A percentile compares a stretch with the other conserved stretches of the same genome.
Conservation (phyloP, 2,329 filamentous ascomycete genomes). For the Biscogniauxia sp. region DNA sequence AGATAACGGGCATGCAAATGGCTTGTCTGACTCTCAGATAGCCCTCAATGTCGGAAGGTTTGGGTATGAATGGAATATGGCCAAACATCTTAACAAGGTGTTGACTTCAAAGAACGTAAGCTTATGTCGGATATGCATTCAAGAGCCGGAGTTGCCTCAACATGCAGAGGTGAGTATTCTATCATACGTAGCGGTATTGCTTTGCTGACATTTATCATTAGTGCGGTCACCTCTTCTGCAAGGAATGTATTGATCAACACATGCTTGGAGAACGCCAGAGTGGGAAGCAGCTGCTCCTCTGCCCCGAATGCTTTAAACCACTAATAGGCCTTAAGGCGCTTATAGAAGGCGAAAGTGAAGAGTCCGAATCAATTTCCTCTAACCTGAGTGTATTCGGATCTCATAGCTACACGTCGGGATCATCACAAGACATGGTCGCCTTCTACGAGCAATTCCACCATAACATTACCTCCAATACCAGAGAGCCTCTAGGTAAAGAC, state of each 20-base stretch:
- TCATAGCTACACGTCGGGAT: too few relatives aligned
- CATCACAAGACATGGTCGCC: too few relatives aligned
- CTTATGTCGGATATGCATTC: conserved; percentile 10
- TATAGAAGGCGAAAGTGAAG: not conserved
- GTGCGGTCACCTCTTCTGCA: conserved; percentile 12
- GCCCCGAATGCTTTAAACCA: conserved; percentile 5
- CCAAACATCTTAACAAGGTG: not conserved
- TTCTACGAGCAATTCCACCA: too few relatives aligned
- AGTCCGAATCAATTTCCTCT: too few relatives aligned
- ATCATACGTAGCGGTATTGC: too few relatives aligned
- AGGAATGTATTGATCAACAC: conserved; percentile 2
- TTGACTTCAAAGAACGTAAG: not conserved
- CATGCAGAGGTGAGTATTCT: not conserved
- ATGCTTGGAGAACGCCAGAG: not conserved
- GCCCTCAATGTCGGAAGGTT: not conserved
- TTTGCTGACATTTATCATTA: not conserved
- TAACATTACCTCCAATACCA: too few relatives aligned
- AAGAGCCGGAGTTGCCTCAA: not conserved
- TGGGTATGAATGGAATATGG: conserved; percentile 7
- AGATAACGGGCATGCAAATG: not conserved
- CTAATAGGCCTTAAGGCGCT: not conserved
- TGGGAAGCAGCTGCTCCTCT: conserved; percentile 1
- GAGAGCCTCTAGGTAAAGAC: too few relatives aligned
- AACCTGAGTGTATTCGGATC: too few relatives aligned
- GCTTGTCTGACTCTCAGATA: not conserved